These are phyloP conservation scores for Solanum phureja DNA, from an alignment of 257 asterid genomes.

Conservation along the genomic window DNA sequence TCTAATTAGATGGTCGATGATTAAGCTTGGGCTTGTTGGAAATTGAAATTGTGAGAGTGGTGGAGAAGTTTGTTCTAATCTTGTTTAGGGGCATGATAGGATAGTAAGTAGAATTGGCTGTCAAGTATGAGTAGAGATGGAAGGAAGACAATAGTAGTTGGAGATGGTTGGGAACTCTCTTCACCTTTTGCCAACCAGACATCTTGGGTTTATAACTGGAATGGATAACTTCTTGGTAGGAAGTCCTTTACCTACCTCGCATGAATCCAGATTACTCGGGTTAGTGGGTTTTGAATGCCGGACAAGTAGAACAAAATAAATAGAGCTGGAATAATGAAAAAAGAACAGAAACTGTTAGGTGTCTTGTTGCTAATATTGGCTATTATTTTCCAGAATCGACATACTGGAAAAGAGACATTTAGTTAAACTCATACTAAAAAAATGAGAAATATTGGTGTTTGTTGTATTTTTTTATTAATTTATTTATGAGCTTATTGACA, in stretches of 20 bases:
- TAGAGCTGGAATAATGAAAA: neutral
- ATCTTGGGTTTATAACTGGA: neutral
- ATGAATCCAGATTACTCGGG: neutral
- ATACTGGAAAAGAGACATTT: neutral
- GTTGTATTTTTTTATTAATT: neutral
- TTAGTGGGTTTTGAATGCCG: neutral
- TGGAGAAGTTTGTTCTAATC: neutral
- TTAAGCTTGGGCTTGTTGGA: neutral
- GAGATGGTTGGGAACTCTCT: neutral
- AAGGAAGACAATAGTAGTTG: neutral
- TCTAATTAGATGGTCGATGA: neutral
- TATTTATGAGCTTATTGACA: neutral
- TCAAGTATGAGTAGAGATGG: neutral
- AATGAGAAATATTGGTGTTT: neutral
- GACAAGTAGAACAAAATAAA: neutral
- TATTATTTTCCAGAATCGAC: neutral
- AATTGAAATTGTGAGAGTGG: neutral
- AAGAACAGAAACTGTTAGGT: neutral
- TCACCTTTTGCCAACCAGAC: neutral
- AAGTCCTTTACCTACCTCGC: neutral
- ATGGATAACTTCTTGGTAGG: neutral
- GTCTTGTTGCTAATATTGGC: neutral
- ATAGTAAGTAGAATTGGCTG: neutral
- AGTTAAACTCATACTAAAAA: neutral
- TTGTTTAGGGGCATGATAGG: neutral